A percentile compares a stretch with the other conserved stretches of the same genome.
These are phyloP conservation scores for Wickerhamiella sergipiensis DNA, from an alignment of 805 yeast genomes.

Conservation along the genomic window DNA sequence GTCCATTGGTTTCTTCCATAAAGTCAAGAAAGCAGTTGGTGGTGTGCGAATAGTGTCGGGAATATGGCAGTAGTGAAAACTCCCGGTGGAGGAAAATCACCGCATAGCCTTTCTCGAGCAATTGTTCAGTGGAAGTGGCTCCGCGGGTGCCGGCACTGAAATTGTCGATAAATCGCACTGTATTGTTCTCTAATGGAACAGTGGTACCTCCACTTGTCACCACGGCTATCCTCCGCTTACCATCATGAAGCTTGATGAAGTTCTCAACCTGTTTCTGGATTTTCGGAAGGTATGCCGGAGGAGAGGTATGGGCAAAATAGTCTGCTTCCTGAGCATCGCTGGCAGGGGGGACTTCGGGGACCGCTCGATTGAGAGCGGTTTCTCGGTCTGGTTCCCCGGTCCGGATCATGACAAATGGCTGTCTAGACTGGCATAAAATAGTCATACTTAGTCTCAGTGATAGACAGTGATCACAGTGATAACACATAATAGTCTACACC, in stretches of 20 bases:
- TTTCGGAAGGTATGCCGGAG: slow-evolving; percentile 61
- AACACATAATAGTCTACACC: no score
- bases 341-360: slow-evolving; percentile 72
- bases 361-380: slow-evolving; percentile 65
- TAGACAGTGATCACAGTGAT: no score
- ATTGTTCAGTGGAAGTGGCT: slow-evolving; percentile 87
- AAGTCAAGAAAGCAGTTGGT: slow-evolving; percentile 78
- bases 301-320: slow-evolving; percentile 57
- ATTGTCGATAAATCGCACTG: slow-evolving; percentile 92
- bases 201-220: slow-evolving; percentile 97
- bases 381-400: slow-evolving; percentile 59
- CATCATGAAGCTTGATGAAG: slow-evolving; percentile 46
- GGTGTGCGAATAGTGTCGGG: slow-evolving; percentile 74
- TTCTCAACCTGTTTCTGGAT: slow-evolving; percentile 41
- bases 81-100: slow-evolving; percentile 89
- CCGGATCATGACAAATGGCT: slow-evolving; percentile 22
- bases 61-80: slow-evolving; percentile 80
- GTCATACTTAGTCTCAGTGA: background rate
- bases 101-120: slow-evolving; percentile 73
- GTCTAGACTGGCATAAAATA: no score
- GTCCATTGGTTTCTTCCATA: slow-evolving; percentile 36
- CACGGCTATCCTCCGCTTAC: slow-evolving; percentile 43
- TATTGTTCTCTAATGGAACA: slow-evolving; percentile 91
- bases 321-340: slow-evolving; percentile 51
- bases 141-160: slow-evolving; percentile 98